Evolutionary conservation across 2,329 filamentous ascomycete species (phyloP), one percentile per base, ranked within the genome.

Genomic region (Verticillium nubilum): DNA sequence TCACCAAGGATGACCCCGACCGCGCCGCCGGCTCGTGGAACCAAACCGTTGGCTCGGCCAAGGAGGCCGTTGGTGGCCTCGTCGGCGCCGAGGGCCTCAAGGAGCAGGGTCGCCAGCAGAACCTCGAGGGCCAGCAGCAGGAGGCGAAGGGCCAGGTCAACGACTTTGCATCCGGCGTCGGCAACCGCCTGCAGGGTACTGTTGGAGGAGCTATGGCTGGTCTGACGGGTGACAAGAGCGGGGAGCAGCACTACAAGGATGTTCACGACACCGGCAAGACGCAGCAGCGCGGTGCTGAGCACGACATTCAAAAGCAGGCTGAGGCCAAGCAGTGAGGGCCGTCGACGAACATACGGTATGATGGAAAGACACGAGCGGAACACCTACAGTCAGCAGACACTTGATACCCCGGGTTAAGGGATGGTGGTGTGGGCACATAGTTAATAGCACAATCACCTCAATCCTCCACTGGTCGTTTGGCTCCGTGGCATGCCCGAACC

Each of bases 211-310:
- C 88, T 1, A 80, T 90, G 29, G 85, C 92, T n/a, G 83, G 85
- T 27, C 58, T 96, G 15, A 90, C 86, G 2, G 92, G 92, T 19
- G 87, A 96, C 71, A 77, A 79, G 54, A 73, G 78, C 28, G 85
- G 85, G 61, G 81, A 93, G 79, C 73, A 78, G 54, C 84, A 86
- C 71, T 89, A 86, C 69, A 79, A 90, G 72, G 72, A 80, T 66
- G 78, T 89, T 74, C 92, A 95, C 69, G 92, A 95, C 67, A 76
- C 85, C 64, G 93, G 92, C 64, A 97, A 95, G 86, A 90, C 89
- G 23, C 81, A 85, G 69, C 90, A 96, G 82, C 84, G 92, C 23
- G 90, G 92, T 56, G 92, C 88, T 1, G 92, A 97, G 82, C 77
- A 82, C 37, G 92, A 96, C 69, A 81, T 96, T 59, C 77, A 89